Evolutionary conservation across 148 eudicot species (phyloP), one percentile per base, ranked within the genome.

Genomic region (Linanthus parryae): DNA sequence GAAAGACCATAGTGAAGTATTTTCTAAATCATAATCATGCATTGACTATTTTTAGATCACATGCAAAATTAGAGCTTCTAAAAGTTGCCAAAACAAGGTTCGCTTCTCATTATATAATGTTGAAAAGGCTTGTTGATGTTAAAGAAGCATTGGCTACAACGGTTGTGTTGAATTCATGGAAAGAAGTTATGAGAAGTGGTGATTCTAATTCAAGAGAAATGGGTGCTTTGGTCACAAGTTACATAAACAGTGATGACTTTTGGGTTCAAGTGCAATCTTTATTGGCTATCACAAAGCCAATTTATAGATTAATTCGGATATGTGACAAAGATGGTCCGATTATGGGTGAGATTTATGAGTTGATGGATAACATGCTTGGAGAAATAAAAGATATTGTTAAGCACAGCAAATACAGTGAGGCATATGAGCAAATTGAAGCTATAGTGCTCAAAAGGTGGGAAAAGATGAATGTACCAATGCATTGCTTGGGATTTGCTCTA

Each of bases 1-100:
- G 35, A 31, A 31, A 31, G 11, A 31, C n/a, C 5, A 31, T 31
- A 5, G 11, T 31, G 7, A 31, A 31, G 11, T 31, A 31, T 31
- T 31, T 31, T 31, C 35, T 5, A 31, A 31, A 31, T 31, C 35
- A 31, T n/a, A n/a, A n/a, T n/a, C n/a, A 31, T 31, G 36, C 36
- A 31, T 31, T 31, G 36, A 31, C 5, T 5, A 31, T 31, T 31
- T 20, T 56, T n/a, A n/a, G n/a, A n/a, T n/a, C n/a, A n/a, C n/a
- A n/a, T n/a, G n/a, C n/a, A n/a, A n/a, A n/a, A n/a, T n/a, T n/a
- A n/a, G 62, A 63, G 10, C 13, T 70, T 5, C 23, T 64, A 8
- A 53, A 58, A 24, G 74, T 70, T 3, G 65, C 61, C 9, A 70
- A 59, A 20, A 70, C 61, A 4, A 27, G 67, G 23, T 71, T 65